These are phyloP conservation scores for Acanthamoeba triangularis DNA, from an alignment of 208 protist species.

Conservation along the genomic window DNA sequence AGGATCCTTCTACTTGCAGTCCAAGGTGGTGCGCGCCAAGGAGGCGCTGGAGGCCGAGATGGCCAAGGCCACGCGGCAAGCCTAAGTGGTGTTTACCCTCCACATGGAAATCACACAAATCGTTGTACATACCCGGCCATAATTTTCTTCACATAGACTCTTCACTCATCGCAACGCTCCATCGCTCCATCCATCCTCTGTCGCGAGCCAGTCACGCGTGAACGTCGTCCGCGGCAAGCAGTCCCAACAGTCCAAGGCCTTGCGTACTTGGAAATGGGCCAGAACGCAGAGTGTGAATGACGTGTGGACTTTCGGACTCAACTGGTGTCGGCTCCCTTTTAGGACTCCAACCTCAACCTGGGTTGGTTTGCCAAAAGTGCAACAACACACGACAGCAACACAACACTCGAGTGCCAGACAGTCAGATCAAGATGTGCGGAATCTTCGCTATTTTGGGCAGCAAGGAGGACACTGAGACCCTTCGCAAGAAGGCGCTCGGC, in stretches of 20 bases:
- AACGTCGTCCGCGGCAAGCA: too few relatives aligned
- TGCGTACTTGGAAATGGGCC: neutral
- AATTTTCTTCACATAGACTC: too few relatives aligned
- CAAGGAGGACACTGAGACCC: slow-evolving; percentile 47
- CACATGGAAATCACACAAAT: too few relatives aligned
- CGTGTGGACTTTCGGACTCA: neutral
- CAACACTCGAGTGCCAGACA: neutral
- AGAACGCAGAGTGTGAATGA: neutral
- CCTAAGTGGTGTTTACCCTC: neutral
- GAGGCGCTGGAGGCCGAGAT: slow-evolving; percentile 58
- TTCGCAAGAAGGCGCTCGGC: slow-evolving; percentile 81
- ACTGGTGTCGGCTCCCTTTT: too few relatives aligned
- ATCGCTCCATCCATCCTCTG: too few relatives aligned
- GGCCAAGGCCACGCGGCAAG: neutral
- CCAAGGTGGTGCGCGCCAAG: slow-evolving; percentile 77
- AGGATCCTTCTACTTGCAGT: slow-evolving; percentile 78
- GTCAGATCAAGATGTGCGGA: slow-evolving; percentile 87
- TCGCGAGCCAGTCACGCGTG: too few relatives aligned
- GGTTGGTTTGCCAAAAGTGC: too few relatives aligned
- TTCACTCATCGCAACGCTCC: too few relatives aligned
- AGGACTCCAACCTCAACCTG: too few relatives aligned
- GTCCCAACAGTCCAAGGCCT: neutral
- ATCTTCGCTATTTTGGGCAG: slow-evolving; percentile 89
- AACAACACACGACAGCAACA: neutral
- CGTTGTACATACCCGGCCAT: too few relatives aligned